These are phyloP conservation scores for Carallia pectinifolia DNA, from an alignment of 345 rosid species.

Conservation along the genomic window DNA sequence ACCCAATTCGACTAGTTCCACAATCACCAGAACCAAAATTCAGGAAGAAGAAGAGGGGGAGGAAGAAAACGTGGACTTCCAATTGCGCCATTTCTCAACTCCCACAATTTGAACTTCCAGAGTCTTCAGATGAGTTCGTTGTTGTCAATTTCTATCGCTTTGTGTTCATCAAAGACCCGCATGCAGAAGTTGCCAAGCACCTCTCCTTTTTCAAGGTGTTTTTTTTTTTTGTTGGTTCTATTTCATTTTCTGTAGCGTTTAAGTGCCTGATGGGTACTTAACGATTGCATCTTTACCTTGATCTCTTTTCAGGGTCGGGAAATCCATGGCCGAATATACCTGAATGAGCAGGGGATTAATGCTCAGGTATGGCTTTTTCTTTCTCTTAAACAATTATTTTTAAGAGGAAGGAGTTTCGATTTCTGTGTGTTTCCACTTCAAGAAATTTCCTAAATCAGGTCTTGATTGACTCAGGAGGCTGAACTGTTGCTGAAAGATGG, in stretches of 20 bases:
- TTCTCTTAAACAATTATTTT: neutral
- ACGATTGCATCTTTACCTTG: neutral
- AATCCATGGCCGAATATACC: constrained; percentile 73
- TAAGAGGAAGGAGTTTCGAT: too few relatives aligned
- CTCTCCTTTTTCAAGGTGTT: constrained; percentile 60
- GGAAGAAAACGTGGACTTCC: neutral
- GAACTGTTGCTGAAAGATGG: too few relatives aligned
- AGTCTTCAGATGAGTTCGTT: constrained; percentile 37
- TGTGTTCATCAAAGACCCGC: constrained; percentile 58
- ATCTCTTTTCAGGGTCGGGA: constrained; percentile 48
- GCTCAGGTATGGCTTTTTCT: constrained; percentile 62
- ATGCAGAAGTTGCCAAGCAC: constrained; percentile 63
- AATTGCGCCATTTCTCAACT: neutral
- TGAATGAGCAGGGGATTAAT: constrained; percentile 90
- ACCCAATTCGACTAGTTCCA: neutral
- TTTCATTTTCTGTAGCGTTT: neutral
- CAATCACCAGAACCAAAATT: neutral
- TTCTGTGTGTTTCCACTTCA: too few relatives aligned
- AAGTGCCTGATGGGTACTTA: neutral
- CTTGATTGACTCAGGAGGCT: too few relatives aligned
- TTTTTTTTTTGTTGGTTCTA: neutral
- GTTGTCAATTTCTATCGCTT: constrained; percentile 81
- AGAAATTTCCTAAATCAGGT: too few relatives aligned
- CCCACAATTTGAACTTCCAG: neutral
- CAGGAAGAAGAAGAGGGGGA: neutral